A percentile compares a stretch with the other conserved stretches of the same genome.
These are phyloP conservation scores for Schwanniomyces etchellsii DNA, from an alignment of 1,139 yeast genomes.

Conservation along the genomic window DNA sequence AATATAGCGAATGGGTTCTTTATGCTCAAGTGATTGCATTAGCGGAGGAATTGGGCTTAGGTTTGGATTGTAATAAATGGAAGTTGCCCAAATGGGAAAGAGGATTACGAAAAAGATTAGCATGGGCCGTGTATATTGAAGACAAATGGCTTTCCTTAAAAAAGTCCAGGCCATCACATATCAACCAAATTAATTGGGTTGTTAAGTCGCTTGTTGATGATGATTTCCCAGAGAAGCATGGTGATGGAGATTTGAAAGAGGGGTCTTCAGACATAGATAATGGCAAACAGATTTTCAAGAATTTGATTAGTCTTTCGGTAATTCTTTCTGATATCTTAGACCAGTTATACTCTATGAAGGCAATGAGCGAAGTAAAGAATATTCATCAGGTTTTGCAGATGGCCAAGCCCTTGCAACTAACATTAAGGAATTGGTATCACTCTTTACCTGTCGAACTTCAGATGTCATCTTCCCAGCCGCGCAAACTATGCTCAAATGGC, in stretches of 20 bases:
- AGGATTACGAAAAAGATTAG: conserved; percentile 73
- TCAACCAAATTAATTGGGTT: conserved; percentile 62
- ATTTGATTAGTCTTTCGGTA: conserved; percentile 61
- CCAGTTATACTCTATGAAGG: conserved; percentile 63
- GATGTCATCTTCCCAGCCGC: conserved; percentile 55
- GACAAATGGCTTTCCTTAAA: conserved; percentile 82
- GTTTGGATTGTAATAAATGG: conserved; percentile 83
- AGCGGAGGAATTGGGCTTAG: conserved; percentile 82
- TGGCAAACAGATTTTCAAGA: conserved; percentile 67
- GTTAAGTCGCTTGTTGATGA: conserved; percentile 59
- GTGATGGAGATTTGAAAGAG: conserved; percentile 52
- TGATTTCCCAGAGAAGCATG: conserved; percentile 68
- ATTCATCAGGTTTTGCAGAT: conserved; percentile 61
- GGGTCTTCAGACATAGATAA: conserved; percentile 67
- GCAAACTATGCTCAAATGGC: conserved; percentile 64
- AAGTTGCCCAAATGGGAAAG: conserved; percentile 90
- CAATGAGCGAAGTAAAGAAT: conserved; percentile 50
- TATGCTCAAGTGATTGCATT: conserved; percentile 83
- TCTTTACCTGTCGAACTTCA: conserved; percentile 66
- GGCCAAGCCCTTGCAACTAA: conserved; percentile 83
- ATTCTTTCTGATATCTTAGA: conserved; percentile 70
- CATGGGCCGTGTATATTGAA: conserved; percentile 90
- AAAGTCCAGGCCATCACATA: conserved; percentile 79
- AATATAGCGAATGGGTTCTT: conserved; percentile 73
- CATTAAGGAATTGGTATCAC: conserved; percentile 79